phyloP scores from a whole-genome alignment of 148 eudicot genomes.

The Chenopodium album region DNA sequence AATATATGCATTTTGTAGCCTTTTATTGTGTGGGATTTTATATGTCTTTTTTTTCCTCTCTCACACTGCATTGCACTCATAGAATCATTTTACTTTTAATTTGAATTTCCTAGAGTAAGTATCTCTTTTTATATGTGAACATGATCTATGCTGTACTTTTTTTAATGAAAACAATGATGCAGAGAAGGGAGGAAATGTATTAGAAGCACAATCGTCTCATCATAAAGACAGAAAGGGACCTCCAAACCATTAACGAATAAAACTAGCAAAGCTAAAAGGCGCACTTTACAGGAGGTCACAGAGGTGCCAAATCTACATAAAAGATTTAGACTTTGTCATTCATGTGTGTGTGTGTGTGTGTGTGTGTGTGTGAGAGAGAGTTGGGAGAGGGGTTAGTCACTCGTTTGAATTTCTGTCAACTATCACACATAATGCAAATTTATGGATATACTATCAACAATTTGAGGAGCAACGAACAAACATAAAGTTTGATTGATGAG shows the following conservation, averaged over 20 bases:
- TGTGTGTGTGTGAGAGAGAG: too few relatives aligned
- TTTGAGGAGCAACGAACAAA: too few relatives aligned
- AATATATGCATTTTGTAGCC: not conserved
- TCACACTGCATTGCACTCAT: not conserved
- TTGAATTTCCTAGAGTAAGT: slow-evolving; percentile 3
- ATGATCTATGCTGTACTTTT: not conserved
- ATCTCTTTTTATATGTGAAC: not conserved
- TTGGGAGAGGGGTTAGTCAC: not conserved
- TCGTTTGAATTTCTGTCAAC: not conserved
- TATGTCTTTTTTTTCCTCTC: too few relatives aligned
- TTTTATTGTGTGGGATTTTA: not conserved
- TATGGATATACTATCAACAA: too few relatives aligned
- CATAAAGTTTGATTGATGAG: too few relatives aligned
- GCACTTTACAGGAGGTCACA: slow-evolving; percentile 67
- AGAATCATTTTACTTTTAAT: not conserved
- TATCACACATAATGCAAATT: not conserved
- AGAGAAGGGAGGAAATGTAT: slow-evolving; percentile 32
- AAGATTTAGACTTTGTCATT: slow-evolving; percentile 37
- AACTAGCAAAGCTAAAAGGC: slow-evolving; percentile 84
- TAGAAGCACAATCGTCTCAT: slow-evolving; percentile 20
- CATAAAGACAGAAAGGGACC: slow-evolving; percentile 28
- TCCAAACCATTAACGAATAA: slow-evolving; percentile 63
- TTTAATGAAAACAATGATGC: slow-evolving; percentile 32
- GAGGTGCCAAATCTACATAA: slow-evolving; percentile 80
- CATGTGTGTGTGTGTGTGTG: not conserved